phyloP scores from a whole-genome alignment of 202 grass and related monocot genomes.

The Schoenoplectus tabernaemontani region DNA sequence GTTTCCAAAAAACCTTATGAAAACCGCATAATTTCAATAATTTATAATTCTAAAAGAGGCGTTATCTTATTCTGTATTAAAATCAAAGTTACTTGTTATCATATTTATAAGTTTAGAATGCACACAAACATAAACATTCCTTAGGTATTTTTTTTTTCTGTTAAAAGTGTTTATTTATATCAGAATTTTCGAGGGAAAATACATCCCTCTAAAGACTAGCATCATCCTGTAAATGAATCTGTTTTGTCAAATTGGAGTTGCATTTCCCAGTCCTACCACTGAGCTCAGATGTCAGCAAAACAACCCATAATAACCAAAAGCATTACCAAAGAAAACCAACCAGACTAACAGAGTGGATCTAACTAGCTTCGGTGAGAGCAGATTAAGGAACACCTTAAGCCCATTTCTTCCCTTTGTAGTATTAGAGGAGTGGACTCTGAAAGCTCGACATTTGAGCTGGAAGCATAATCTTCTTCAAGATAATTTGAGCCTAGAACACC shows the following conservation, averaged over 20 bases:
- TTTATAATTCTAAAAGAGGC: no score
- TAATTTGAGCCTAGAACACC: constrained; percentile 38
- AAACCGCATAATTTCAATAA: no score
- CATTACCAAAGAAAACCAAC: constrained; percentile 69
- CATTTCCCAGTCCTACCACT: constrained; percentile 40
- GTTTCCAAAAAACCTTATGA: no score
- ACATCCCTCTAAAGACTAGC: constrained; percentile 57
- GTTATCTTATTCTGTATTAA: no score
- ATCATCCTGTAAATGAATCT: constrained; percentile 17
- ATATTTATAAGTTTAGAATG: no score
- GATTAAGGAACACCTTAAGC: constrained; percentile 31
- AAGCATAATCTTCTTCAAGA: neutral
- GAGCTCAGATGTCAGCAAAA: constrained; percentile 72
- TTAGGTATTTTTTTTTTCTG: no score
- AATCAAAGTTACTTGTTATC: no score
- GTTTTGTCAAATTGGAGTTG: constrained; percentile 20
- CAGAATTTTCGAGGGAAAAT: no score
- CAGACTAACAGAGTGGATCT: constrained; percentile 83
- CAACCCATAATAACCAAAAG: constrained; percentile 86
- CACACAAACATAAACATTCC: no score
- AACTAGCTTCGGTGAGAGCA: constrained; percentile 45
- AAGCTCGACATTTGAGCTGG: neutral
- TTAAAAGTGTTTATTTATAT: no score
- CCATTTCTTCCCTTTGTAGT: neutral
- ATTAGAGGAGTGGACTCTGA: constrained; percentile 45